phyloP scores from a whole-genome alignment of 1,284 basidiomycete species.

The Veloporphyrellus conicus region DNA sequence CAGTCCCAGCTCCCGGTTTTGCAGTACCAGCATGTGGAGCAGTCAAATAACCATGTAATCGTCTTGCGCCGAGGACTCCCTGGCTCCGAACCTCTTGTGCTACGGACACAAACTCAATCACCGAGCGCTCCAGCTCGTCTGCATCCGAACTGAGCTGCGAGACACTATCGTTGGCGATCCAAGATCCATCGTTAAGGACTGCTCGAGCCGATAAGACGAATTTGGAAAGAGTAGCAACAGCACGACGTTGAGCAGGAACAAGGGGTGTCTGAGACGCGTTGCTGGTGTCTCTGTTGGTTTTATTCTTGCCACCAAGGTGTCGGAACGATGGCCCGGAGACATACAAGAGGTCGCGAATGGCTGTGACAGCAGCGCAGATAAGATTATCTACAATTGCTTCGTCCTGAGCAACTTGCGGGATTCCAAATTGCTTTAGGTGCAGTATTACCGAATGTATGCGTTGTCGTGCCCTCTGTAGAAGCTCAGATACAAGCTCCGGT shows the following conservation, averaged over 20 bases:
- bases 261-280: slow-evolving; percentile 35
- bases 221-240: slow-evolving; percentile 36
- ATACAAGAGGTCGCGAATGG: slow-evolving; percentile 34
- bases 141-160: slow-evolving; percentile 29
- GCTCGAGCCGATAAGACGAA: slow-evolving; percentile 35
- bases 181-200: slow-evolving; percentile 30
- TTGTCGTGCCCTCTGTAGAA: slow-evolving; percentile 21
- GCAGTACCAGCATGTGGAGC: slow-evolving; percentile 17
- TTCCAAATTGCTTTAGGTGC: slow-evolving; percentile 28
- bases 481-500: slow-evolving; percentile 28
- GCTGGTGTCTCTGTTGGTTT: slow-evolving; percentile 15
- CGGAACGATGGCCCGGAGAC: slow-evolving; percentile 33
- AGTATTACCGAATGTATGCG: slow-evolving; percentile 28
- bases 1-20: slow-evolving; percentile 30
- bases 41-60: slow-evolving; percentile 24
- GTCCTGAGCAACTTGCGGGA: slow-evolving; percentile 24
- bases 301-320: slow-evolving; percentile 17
- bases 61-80: slow-evolving; percentile 20
- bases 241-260: slow-evolving; percentile 34
- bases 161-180: slow-evolving; percentile 21
- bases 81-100: slow-evolving; percentile 29
- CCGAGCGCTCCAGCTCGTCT: slow-evolving; percentile 28
- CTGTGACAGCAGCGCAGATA: slow-evolving; percentile 24
- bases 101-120: slow-evolving; percentile 29
- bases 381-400: slow-evolving; percentile 29